Base-by-base conservation (phyloP, 2,329 filamentous ascomycete species). In the Scytalidium sp. region DNA sequence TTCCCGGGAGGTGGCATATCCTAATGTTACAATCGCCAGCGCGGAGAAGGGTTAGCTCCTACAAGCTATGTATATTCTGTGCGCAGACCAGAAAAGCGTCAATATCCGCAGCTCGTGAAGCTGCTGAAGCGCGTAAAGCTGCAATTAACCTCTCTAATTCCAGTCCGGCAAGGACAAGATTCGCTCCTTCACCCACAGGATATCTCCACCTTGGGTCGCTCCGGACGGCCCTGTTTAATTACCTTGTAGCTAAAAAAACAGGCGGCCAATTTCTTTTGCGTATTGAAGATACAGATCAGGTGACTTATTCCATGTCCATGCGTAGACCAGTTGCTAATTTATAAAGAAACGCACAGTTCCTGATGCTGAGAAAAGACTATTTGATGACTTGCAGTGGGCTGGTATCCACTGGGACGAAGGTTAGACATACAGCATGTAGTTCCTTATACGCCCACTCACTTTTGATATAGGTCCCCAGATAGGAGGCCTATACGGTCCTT, bases 261-360 rank as follows among this genome's bases (percentile, higher is more conserved):
- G 85, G 87, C 3, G 94, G 94, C 6, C 87, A 96, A 66, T 99
- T 99, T 62, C 71, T 99, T 10, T 73, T 99, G 45, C 84, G 94
- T 9, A 84, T 99, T 55, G 94, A 99, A 72, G 94, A 99, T 67
- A 99, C 94, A 3, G 94, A 97, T 70, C 88, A 90, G 78, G 88
- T 91, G 70, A 60, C 47, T 53, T 46, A 27, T 20, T 9, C 20
- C 10, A 21, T 29, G 17, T 47, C 32, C 51, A 50, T n/a, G 7
- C 25, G 42, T 43, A 25, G 22, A 10, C 36, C 15, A 41, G 19
- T 29, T 43, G 44, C 50, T 62, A 49, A 62, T 47, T 47, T 57
- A 67, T 75, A 56, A 72, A 94, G 88, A 90, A 87, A 72, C 84
- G 94, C 52, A 85, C 93, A 8, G 83, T 97, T 3, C 70, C 76